A percentile compares a stretch with the other conserved stretches of the same genome.
Evolutionary conservation across 2,329 filamentous ascomycete genomes (phyloP).

Genomic region (Cladorrhinum sp.): DNA sequence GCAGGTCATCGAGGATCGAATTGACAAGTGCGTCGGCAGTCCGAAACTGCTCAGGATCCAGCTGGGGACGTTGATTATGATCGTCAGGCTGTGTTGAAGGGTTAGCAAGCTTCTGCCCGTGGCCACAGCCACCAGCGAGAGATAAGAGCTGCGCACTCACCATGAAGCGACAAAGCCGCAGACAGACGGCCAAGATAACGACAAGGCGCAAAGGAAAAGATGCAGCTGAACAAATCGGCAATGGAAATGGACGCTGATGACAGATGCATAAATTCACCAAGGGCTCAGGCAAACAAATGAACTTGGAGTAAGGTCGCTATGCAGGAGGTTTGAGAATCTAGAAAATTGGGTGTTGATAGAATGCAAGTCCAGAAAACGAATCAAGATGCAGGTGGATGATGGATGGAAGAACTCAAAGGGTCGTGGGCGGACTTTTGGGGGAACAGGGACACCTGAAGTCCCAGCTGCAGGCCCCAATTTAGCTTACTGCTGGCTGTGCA

Average conservation of each 20-base stretch:
- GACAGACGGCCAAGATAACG: background rate
- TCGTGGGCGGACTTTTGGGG: background rate
- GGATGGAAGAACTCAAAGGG: background rate
- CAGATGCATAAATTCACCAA: background rate
- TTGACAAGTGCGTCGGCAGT: slow-evolving; percentile 31
- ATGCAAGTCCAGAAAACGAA: too few relatives aligned
- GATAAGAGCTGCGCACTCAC: slow-evolving; percentile 25
- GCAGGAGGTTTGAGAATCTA: too few relatives aligned
- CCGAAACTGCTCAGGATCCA: slow-evolving; percentile 9
- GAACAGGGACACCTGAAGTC: background rate
- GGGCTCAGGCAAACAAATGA: too few relatives aligned
- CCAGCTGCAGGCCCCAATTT: background rate
- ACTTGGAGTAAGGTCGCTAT: too few relatives aligned
- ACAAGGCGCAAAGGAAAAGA: background rate
- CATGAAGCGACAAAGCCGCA: slow-evolving; percentile 32
- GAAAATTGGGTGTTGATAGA: too few relatives aligned
- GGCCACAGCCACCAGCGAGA: background rate
- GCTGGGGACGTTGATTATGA: slow-evolving; percentile 24
- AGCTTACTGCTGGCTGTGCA: background rate
- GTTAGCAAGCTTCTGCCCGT: background rate
- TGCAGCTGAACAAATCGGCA: background rate
- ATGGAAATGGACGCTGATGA: background rate
- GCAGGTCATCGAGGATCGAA: slow-evolving; percentile 38
- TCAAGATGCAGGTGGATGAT: too few relatives aligned
- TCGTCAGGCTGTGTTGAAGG: slow-evolving; percentile 31